A percentile compares a stretch with the other conserved stretches of the same genome.
phyloP scores from a whole-genome alignment of 345 rosid species.

The Orychophragmus violaceus region DNA sequence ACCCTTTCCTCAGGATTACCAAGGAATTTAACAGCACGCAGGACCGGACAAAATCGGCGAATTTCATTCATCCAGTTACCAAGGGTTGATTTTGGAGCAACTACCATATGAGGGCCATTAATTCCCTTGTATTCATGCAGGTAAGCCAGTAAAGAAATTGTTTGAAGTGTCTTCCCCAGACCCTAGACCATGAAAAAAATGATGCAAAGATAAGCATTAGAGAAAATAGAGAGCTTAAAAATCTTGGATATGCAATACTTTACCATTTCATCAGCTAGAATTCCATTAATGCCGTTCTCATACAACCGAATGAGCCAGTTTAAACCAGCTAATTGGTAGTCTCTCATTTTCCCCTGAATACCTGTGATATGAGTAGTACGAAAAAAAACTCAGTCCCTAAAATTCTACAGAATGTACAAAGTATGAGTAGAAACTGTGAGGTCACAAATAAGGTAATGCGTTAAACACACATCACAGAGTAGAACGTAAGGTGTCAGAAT shows the following conservation, averaged over 20 bases:
- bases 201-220: not conserved
- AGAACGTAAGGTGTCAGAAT: not conserved
- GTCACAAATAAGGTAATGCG: not conserved
- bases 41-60: conserved; percentile 82
- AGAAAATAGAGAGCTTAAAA: not conserved
- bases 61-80: conserved; percentile 99
- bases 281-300: conserved; percentile 96
- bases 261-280: conserved; percentile 98
- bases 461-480: not conserved
- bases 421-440: not conserved
- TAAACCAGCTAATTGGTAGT: conserved; percentile 94
- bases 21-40: conserved; percentile 93
- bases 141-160: conserved; percentile 88
- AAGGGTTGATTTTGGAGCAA: conserved; percentile 99
- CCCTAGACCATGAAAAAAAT: conserved; percentile 46
- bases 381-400: not conserved
- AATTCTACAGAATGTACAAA: not conserved
- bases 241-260: not conserved
- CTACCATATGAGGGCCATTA: conserved; percentile 98
- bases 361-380: conserved; percentile 37
- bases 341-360: conserved; percentile 97
- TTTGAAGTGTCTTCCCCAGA: conserved; percentile 96
- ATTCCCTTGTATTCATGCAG: conserved; percentile 93
- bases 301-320: conserved; percentile 95
- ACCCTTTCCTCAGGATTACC: conserved; percentile 99